phyloP scores from a whole-genome alignment of 2,329 filamentous ascomycete genomes.

The Cercospora janseana region DNA sequence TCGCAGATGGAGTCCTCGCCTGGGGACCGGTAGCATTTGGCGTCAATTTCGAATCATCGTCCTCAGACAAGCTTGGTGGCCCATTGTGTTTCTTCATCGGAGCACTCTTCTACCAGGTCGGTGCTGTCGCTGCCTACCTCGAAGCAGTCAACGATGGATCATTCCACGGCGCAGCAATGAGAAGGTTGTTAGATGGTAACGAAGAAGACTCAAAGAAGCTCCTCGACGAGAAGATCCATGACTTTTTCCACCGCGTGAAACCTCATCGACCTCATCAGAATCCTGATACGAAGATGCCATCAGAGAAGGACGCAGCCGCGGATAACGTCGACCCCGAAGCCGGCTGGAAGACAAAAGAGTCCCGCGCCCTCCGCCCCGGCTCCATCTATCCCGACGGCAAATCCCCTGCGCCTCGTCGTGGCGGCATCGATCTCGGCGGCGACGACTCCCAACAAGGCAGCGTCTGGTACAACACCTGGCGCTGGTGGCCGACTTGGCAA shows the following conservation, averaged over 20 bases:
- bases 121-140: conserved; percentile 32
- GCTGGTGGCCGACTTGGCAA: conserved; percentile 28
- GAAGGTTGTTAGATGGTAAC: conserved; percentile 30
- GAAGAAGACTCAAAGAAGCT: conserved; percentile 30
- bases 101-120: conserved; percentile 32
- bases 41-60: conserved; percentile 16
- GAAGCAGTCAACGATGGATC: conserved; percentile 36
- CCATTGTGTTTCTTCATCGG: conserved; percentile 32
- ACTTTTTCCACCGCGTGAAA: conserved; percentile 19
- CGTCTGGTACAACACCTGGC: conserved; percentile 16
- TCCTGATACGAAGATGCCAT: conserved; percentile 1
- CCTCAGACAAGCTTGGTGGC: conserved; percentile 26
- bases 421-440: conserved; percentile 21
- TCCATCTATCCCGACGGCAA: conserved; percentile 23
- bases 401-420: conserved; percentile 21
- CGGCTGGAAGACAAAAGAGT: conserved; percentile 24
- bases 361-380: conserved; percentile 19
- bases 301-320: no score
- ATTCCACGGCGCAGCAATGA: conserved; percentile 32
- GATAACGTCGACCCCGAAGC: conserved; percentile 21
- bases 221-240: conserved; percentile 32
- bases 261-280: conserved; percentile 14
- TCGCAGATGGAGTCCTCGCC: conserved; percentile 28
- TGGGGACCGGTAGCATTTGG: conserved; percentile 29
- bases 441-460: conserved; percentile 13